Conservation (phyloP, 1,284 basidiomycete genomes). For the Irpex lacteus region DNA sequence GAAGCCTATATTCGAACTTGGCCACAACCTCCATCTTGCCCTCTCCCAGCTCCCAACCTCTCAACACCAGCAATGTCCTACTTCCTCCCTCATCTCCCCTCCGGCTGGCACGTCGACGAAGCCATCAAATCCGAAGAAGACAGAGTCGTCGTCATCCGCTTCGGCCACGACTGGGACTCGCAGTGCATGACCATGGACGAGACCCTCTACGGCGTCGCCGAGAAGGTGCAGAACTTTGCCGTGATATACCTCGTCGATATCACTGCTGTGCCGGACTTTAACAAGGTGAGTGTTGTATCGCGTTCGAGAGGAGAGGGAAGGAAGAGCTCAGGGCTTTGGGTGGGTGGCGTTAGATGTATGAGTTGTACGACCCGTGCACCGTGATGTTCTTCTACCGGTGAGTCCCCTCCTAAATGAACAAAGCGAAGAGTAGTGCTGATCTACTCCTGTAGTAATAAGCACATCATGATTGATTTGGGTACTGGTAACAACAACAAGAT, state of each 20-base stretch:
- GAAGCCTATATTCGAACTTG: neutral
- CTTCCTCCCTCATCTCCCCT: conserved; percentile 89
- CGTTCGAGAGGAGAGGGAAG: neutral
- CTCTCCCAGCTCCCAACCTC: no score
- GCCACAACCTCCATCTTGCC: neutral
- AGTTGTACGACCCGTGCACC: conserved; percentile 92
- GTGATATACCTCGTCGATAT: conserved; percentile 97
- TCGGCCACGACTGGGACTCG: conserved; percentile 93
- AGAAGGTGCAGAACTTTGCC: conserved; percentile 98
- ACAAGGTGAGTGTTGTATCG: conserved; percentile 65
- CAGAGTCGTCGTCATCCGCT: conserved; percentile 91
- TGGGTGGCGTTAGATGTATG: conserved; percentile 70
- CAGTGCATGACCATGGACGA: conserved; percentile 99
- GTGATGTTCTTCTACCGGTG: conserved; percentile 98
- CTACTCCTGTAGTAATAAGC: conserved; percentile 79
- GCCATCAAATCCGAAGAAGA: conserved; percentile 98
- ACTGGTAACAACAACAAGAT: conserved; percentile 99
- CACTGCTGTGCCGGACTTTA: conserved; percentile 98
- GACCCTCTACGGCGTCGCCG: conserved; percentile 88
- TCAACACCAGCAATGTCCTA: conserved; percentile 56
- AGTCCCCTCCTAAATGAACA: conserved; percentile 21
- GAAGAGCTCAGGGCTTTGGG: no score
- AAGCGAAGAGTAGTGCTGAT: neutral
- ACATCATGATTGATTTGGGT: conserved; percentile 99
- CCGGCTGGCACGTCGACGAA: conserved; percentile 97